Base-by-base conservation (phyloP, 2,329 filamentous ascomycete species). In the Aspergillus ruber region DNA sequence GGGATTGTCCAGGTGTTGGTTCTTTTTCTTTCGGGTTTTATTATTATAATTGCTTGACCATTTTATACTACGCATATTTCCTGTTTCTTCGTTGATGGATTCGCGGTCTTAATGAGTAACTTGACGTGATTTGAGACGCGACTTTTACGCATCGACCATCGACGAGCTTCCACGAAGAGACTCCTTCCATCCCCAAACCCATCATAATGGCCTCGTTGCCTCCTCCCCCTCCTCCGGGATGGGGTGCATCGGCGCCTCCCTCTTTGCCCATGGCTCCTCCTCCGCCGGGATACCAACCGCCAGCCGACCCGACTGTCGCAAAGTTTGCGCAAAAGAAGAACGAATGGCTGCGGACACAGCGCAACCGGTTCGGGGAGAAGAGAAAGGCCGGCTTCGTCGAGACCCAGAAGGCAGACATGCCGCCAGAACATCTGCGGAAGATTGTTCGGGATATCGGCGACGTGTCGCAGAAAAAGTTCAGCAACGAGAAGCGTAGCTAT, bases 251-350 rank as follows among this genome's bases (percentile, higher is more conserved):
- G 52, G 72, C 73, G 55, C 73, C 76, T 58, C 74, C 74, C 44
- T 73, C 75, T 6, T 73, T 78, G 61, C 72, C 75, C 52, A 60
- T 76, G 62, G 75, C 86, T 45, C 90, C 90, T 53, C 89, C 90
- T 45, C 90, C 90, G 20, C 90, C 90, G 21, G 89, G 89, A 36
- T 94, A 90, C 68, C 83, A 83, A 54, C 89, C 90, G 39, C 81
- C 85, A 20, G 79, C 83, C 56, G 85, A 97, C 65, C 85, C 90
- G 40, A 88, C 90, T 56, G 79, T 88, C 62, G 90, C 90, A 45
- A 98, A 98, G 74, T 95, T 96, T 64, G 88, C 90, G 49, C 88
- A 96, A 71, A 98, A 97, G 80, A 98, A 97, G 80, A 95, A 90
- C 68, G 90, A 96, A 84, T 98, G 94, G 94, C 77, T 97, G 61